Evolutionary conservation across 1,284 basidiomycete species (phyloP), one percentile per base, ranked within the genome.

Genomic region (Somion occarium): DNA sequence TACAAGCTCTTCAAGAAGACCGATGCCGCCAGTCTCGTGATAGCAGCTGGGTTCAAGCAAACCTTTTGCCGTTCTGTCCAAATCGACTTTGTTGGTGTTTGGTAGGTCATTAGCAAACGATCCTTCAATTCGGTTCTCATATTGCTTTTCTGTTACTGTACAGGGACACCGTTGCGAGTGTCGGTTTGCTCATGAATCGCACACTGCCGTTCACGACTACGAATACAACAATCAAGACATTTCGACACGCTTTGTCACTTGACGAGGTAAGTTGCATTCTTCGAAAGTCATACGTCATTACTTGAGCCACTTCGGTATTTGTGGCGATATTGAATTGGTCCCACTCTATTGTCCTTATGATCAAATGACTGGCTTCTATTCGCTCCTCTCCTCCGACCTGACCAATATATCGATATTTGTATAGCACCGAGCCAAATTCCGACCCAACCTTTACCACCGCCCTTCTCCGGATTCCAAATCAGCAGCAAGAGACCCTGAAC

Each of bases 1-100:
- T 83, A 79, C 67, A 74, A 74, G 47, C 73, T 82, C 64, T 83
- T 76, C 64, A 74, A 70, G 46, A 64, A 69, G 19, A 69, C 72
- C 9, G 74, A 75, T 55, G 59, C 65, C 2, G 55, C 56, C 1
- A 76, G 74, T 24, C 64, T 71, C 53, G 62, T 64, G 42, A 65
- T 75, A 42, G 72, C 71, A 5, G 67, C 66, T 18, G 72, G 69
- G 1, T 81, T 79, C 69, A 82, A 81, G 59, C 67, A 69, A 51
- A 73, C 76, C 0, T 82, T 80, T 59, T 80, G 72, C 47, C 61
- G 68, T 19, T 61, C 68, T 34, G 78, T 81, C 12, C 59, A 72
- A 30, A 74, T 82, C 44, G 76, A 80, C 30, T 82, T 82, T 59
- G 58, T 82, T 3, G 65, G 67, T 18, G 67, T 69, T 2, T 69